Evolutionary conservation across 768 basidiomycete species (phyloP).

Genomic region (Sporobolomyces pararoseus): DNA sequence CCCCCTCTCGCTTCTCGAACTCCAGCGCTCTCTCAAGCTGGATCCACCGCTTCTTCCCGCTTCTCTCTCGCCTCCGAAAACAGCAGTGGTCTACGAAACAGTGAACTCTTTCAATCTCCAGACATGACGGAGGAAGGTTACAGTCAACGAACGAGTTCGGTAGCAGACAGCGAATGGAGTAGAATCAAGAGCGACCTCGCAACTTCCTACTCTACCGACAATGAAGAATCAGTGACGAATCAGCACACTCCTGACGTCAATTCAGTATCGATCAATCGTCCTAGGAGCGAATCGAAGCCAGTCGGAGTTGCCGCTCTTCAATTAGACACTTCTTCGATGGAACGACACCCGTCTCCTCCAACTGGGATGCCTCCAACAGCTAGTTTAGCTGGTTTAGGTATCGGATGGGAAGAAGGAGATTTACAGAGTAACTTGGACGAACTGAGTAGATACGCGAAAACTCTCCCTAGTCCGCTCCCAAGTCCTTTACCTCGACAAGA

Average conservation of each 20-base stretch:
- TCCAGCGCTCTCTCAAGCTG: slow-evolving; percentile 26
- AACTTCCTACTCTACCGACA: slow-evolving; percentile 4
- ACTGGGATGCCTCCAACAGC: neutral
- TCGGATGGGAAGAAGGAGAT: slow-evolving; percentile 30
- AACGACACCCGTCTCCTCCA: neutral
- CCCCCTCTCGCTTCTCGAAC: slow-evolving; percentile 14
- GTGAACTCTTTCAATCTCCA: slow-evolving; percentile 9
- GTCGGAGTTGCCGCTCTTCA: neutral
- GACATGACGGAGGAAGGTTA: slow-evolving; percentile 6
- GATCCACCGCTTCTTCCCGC: slow-evolving; percentile 22
- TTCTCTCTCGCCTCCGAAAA: slow-evolving; percentile 9
- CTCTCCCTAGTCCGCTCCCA: slow-evolving; percentile 27
- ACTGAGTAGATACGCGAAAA: slow-evolving; percentile 20
- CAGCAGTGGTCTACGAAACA: neutral
- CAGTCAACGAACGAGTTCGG: slow-evolving; percentile 7
- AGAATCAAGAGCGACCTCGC: neutral
- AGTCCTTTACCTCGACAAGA: neutral
- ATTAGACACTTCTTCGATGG: slow-evolving; percentile 6
- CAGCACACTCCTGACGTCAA: neutral
- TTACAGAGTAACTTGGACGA: slow-evolving; percentile 21
- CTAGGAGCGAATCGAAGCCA: neutral
- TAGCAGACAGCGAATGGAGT: neutral
- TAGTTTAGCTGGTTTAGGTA: slow-evolving; percentile 14
- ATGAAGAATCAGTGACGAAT: neutral
- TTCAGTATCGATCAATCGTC: neutral